Conservation (phyloP, 1,284 basidiomycete genomes). For the Pulchroboletus neoregius region DNA sequence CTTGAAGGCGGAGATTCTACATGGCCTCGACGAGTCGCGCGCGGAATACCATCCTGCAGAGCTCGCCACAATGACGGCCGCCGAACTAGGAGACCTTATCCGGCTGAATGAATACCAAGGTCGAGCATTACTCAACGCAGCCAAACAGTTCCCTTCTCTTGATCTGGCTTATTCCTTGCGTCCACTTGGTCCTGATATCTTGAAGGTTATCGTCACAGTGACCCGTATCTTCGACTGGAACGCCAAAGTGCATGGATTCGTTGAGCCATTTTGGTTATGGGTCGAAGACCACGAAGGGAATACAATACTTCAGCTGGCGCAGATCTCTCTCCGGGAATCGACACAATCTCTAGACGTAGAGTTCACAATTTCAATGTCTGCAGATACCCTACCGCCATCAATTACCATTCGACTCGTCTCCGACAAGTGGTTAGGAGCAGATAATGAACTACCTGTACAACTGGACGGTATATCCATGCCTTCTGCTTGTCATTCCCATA, state of each 20-base stretch:
- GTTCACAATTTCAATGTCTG: conserved; percentile 75
- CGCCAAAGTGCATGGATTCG: conserved; percentile 66
- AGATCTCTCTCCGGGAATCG: conserved; percentile 68
- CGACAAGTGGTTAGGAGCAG: conserved; percentile 92
- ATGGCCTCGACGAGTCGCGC: conserved; percentile 78
- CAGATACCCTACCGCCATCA: conserved; percentile 52
- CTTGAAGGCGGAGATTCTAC: conserved; percentile 77
- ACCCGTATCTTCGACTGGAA: conserved; percentile 84
- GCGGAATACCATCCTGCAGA: conserved; percentile 82
- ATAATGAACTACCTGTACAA: conserved; percentile 65
- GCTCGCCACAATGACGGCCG: conserved; percentile 69
- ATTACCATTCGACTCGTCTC: conserved; percentile 80
- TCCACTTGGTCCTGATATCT: conserved; percentile 80
- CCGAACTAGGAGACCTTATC: conserved; percentile 78
- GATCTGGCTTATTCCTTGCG: conserved; percentile 68
- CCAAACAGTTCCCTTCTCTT: conserved; percentile 82
- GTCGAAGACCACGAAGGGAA: conserved; percentile 81
- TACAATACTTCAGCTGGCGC: conserved; percentile 81
- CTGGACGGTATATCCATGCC: conserved; percentile 81
- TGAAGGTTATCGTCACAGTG: conserved; percentile 72
- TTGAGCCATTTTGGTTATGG: conserved; percentile 96
- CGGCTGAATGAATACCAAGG: conserved; percentile 89
- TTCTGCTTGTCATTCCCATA: conserved; percentile 54
- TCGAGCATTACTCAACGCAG: conserved; percentile 72
- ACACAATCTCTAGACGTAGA: conserved; percentile 62